These are phyloP conservation scores for Suhomyces sp. DNA, from an alignment of 805 yeast genomes.

Conservation along the genomic window DNA sequence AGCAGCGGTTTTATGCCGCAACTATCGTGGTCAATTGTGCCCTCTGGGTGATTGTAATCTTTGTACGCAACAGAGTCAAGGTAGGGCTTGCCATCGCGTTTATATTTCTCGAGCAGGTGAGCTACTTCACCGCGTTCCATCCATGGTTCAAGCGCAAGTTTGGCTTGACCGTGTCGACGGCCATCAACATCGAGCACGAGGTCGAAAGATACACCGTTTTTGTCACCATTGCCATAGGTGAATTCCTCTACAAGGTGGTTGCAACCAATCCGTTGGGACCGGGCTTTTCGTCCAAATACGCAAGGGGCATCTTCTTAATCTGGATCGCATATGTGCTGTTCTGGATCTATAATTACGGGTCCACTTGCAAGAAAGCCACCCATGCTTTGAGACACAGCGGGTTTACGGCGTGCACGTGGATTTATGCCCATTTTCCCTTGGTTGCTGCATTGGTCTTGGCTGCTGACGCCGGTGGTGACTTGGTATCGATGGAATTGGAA, in stretches of 20 bases:
- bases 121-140: conserved; percentile 40
- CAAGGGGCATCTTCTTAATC: conserved; percentile 48
- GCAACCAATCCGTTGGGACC: conserved; percentile 45
- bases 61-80: conserved; percentile 44
- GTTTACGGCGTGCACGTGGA: conserved; percentile 44
- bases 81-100: conserved; percentile 43
- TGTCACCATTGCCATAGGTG: conserved; percentile 64
- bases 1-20: conserved; percentile 41
- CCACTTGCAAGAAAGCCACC: conserved; percentile 44
- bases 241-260: conserved; percentile 53
- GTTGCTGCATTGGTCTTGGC: conserved; percentile 50
- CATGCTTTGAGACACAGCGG: conserved; percentile 55
- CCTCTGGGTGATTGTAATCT: conserved; percentile 53
- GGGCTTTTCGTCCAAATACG: conserved; percentile 43
- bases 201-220: conserved; percentile 59
- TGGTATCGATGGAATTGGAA: conserved; percentile 19
- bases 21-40: conserved; percentile 31
- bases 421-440: conserved; percentile 48
- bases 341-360: conserved; percentile 56
- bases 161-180: conserved; percentile 49
- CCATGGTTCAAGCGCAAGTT: conserved; percentile 46
- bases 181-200: conserved; percentile 64
- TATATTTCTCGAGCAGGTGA: conserved; percentile 39
- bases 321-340: conserved; percentile 47
- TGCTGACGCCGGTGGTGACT: conserved; percentile 58